These are phyloP conservation scores for Eucalyptus microcorys DNA, from an alignment of 345 rosid genomes.

Conservation along the genomic window DNA sequence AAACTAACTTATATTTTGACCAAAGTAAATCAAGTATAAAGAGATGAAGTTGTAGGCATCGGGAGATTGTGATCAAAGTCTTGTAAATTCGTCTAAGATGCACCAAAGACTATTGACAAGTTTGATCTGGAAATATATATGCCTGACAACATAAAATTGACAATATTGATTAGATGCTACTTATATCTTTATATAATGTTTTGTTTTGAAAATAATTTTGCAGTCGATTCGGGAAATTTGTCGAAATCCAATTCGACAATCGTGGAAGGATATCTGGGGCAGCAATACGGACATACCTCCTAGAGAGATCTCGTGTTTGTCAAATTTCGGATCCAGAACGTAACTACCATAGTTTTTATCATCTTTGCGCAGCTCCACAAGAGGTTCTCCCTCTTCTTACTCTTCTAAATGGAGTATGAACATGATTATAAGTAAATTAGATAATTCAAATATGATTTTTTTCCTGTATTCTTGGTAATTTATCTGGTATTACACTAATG, in stretches of 20 bases:
- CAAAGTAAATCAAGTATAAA: background rate
- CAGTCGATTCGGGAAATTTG: constrained; percentile 97
- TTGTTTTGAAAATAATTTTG: background rate
- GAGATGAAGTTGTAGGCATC: background rate
- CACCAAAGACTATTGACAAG: background rate
- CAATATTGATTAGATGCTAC: background rate
- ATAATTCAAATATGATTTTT: background rate
- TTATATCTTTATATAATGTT: background rate
- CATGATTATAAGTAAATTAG: background rate
- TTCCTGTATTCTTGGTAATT: background rate
- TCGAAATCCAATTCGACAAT: constrained; percentile 79
- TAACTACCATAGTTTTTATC: constrained; percentile 93
- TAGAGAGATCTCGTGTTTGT: constrained; percentile 96
- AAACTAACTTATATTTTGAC: background rate
- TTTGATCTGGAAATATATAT: background rate
- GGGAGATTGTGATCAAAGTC: background rate
- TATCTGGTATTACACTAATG: background rate
- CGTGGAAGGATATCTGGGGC: constrained; percentile 86
- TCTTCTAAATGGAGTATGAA: background rate
- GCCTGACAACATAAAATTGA: background rate
- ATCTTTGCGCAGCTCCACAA: constrained; percentile 80
- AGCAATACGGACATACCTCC: constrained; percentile 87
- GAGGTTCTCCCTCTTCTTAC: constrained; percentile 25
- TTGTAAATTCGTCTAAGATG: background rate
- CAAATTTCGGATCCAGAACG: constrained; percentile 90